These are phyloP conservation scores for Penicillium sp. DNA, from an alignment of 2,329 filamentous ascomycete species.

Conservation along the genomic window DNA sequence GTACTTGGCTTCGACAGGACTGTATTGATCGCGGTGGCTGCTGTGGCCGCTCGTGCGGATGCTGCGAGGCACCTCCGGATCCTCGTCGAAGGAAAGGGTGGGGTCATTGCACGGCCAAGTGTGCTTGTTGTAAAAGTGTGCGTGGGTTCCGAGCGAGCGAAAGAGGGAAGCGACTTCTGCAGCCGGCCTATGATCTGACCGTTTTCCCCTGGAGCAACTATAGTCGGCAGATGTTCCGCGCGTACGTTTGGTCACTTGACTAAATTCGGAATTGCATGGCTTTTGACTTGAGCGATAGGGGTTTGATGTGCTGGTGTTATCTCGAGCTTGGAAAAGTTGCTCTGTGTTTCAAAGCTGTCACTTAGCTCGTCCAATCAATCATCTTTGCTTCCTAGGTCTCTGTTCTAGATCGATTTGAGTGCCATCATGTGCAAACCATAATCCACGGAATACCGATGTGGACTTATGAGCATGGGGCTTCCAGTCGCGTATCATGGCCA, in stretches of 20 bases:
- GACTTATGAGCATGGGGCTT: no score
- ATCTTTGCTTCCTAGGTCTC: no score
- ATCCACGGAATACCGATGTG: no score
- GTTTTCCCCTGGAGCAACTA: slow-evolving; percentile 5
- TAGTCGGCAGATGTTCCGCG: slow-evolving; percentile 8
- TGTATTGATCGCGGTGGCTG: slow-evolving; percentile 10
- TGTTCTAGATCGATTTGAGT: no score
- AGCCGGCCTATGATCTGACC: slow-evolving; percentile 6
- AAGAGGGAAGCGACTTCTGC: neutral
- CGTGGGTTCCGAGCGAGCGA: neutral
- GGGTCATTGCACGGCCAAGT: slow-evolving; percentile 8
- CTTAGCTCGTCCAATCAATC: no score
- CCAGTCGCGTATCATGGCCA: no score
- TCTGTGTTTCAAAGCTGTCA: no score
- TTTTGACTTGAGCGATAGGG: neutral
- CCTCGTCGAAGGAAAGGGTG: slow-evolving; percentile 2
- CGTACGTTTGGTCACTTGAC: slow-evolving; percentile 8
- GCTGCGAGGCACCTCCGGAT: slow-evolving; percentile 5
- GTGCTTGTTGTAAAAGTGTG: slow-evolving; percentile 5
- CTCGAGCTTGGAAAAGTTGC: no score
- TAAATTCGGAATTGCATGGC: neutral
- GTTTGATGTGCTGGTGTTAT: no score
- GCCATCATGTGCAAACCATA: no score
- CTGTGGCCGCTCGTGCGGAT: slow-evolving; percentile 10
- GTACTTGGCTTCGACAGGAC: slow-evolving; percentile 5